A percentile compares a stretch with the other conserved stretches of the same genome.
Conservation (phyloP, 2,329 filamentous ascomycete genomes). For the Aureobasidium sp. region DNA sequence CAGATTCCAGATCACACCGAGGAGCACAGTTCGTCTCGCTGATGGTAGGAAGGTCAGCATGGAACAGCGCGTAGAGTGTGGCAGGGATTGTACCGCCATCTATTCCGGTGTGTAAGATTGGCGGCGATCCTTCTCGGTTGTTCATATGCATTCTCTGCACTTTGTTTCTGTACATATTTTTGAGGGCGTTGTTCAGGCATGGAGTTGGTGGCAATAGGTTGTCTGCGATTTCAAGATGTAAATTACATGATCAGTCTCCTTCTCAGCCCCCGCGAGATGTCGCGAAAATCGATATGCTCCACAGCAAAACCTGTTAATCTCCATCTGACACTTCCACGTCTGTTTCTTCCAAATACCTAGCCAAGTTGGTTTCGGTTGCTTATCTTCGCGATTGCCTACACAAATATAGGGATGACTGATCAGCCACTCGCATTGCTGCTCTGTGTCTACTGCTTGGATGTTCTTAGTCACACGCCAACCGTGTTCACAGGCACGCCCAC, state of each 20-base stretch:
- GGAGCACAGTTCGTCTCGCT: slow-evolving; percentile 60
- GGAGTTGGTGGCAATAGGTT: not conserved
- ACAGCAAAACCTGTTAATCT: not conserved
- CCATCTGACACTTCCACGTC: not conserved
- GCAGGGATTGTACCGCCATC: slow-evolving; percentile 71
- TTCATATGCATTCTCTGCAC: not conserved
- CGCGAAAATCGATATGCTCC: not conserved
- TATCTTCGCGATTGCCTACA: not conserved
- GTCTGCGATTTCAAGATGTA: not conserved
- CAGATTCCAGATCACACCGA: slow-evolving; percentile 74
- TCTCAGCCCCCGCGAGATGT: not conserved
- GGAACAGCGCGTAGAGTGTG: slow-evolving; percentile 85
- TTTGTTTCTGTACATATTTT: not conserved
- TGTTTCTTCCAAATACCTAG: not conserved
- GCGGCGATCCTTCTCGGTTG: not conserved
- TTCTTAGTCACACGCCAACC: not conserved
- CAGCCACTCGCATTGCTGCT: not conserved
- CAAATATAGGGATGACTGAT: not conserved
- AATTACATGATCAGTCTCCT: not conserved
- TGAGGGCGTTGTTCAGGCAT: not conserved
- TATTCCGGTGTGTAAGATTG: slow-evolving; percentile 58
- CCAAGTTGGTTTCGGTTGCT: not conserved
- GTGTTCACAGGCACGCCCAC: not conserved
- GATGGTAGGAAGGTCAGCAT: slow-evolving; percentile 62
- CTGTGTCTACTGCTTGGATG: not conserved